Base-by-base conservation (phyloP, 148 eudicot species). In the Camellia sinensis region DNA sequence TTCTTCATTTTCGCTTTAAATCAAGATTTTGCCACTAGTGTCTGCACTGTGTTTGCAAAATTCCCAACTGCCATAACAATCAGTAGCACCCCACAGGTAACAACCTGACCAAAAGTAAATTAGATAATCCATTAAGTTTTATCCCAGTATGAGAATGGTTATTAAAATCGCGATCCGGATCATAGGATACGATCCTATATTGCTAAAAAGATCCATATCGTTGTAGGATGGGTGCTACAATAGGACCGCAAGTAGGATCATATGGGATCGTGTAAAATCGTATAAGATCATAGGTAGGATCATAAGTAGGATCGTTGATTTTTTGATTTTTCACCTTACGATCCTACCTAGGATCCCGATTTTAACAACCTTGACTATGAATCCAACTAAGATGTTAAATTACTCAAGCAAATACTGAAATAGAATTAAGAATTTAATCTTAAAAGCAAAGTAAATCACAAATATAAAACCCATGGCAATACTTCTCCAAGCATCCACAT, bases 61-160 rank as follows among this genome's bases (percentile, higher is more conserved):
- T 89, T 89, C 69, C 92, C 92, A 78, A 82, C 85, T 52, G 92
- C 90, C 92, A 89, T 89, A 72, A 85, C 72, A 46, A 89, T 87
- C 79, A 87, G 78, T 72, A 89, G 87, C 78, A 87, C 45, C 73
- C 92, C 91, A 87, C 91, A 89, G 5, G 89, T 80, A 61, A 89
- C 59, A 6, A 89, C 88, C 91, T 89, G 89, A 22, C 63, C 73
- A 71, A 70, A 22, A 59, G 53, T 65, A 81, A 74, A 78, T 64
- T 44, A 48, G 11, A 7, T 6, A 60, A 74, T 62, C 22, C 76
- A 63, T 63, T 11, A 54, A 50, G 50, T 44, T 14, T 10, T 54
- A 37, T 43, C 0, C 29, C 0, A 22, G 29, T 22, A 22, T 22
- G 29, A 22, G 29, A 22, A 22, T 22, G 29, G 29, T 22, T 22